Evolutionary conservation across 2,329 filamentous ascomycete species (phyloP).

Genomic region (Canariomyces notabilis): DNA sequence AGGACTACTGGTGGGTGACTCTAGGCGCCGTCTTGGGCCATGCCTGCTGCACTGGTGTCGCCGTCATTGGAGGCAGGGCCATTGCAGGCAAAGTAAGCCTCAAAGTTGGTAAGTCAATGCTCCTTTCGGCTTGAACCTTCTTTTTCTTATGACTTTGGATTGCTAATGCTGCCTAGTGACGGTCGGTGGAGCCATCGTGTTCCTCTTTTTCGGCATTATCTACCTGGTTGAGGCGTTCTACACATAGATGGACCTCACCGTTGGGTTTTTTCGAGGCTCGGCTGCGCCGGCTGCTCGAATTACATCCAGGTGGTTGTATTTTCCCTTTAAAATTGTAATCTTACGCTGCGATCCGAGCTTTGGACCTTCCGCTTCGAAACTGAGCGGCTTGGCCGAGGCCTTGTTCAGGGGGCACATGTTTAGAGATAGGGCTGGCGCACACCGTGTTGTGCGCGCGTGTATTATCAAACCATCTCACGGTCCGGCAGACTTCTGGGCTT

Average conservation of each 20-base stretch:
- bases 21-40: constrained; percentile 83
- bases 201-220: constrained; percentile 85
- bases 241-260: constrained; percentile 31
- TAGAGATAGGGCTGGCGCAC: neutral
- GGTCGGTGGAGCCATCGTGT: constrained; percentile 82
- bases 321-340: constrained; percentile 18
- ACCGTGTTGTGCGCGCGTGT: neutral
- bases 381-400: constrained; percentile 3
- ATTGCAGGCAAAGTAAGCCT: constrained; percentile 93
- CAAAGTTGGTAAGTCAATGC: constrained; percentile 73
- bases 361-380: constrained; percentile 5
- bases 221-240: constrained; percentile 80
- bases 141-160: neutral
- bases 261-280: constrained; percentile 3
- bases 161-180: constrained; percentile 59
- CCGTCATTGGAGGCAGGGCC: constrained; percentile 85
- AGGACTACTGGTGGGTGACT: constrained; percentile 99
- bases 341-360: constrained; percentile 3
- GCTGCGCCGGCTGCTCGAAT: constrained; percentile 14
- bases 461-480: neutral
- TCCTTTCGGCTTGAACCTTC: neutral
- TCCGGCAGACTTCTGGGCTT: neutral
- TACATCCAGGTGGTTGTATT: constrained; percentile 5
- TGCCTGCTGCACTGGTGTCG: constrained; percentile 81
- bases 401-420: neutral